Evolutionary conservation across 805 yeast species (phyloP).

Genomic region (Suhomyces sp.): DNA sequence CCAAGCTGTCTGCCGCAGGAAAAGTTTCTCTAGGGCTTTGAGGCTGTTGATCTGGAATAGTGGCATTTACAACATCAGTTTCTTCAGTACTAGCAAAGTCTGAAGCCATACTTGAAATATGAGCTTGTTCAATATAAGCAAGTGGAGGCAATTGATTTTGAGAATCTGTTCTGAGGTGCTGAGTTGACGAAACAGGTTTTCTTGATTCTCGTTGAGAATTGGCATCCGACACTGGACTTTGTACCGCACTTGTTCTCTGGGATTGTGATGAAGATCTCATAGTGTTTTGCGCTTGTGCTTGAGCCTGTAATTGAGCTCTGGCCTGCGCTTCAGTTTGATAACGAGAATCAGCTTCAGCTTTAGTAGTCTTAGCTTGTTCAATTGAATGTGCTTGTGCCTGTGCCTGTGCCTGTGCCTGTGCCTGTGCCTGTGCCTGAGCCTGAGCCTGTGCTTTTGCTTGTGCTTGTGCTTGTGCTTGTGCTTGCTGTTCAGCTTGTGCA

Average conservation of each 20-base stretch:
- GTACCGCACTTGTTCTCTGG: not conserved
- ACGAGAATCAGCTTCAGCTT: not conserved
- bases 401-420: not conserved
- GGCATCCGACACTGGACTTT: not conserved
- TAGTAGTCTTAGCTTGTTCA: not conserved
- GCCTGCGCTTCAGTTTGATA: not conserved
- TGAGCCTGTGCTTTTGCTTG: not conserved
- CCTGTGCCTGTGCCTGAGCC: not conserved
- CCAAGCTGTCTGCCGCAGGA: conserved; percentile 27
- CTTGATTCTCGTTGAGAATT: not conserved
- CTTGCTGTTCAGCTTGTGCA: not conserved
- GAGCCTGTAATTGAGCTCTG: conserved; percentile 2
- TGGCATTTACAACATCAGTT: conserved; percentile 3
- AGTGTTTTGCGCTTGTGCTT: not conserved
- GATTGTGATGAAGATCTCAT: not conserved
- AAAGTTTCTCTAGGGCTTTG: conserved; percentile 21
- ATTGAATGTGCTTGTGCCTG: not conserved
- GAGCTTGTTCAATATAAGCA: conserved; percentile 40
- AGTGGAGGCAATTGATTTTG: conserved; percentile 14
- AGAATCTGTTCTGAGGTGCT: not conserved
- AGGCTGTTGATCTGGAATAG: conserved; percentile 28
- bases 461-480: not conserved
- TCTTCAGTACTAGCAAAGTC: conserved; percentile 9
- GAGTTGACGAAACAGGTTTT: not conserved
- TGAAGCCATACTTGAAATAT: conserved; percentile 26